Percentiles rank a stretch among this genome's conserved stretches.
Evolutionary conservation across 1,284 basidiomycete genomes (phyloP).

Genomic region (Ganoderma sinense): DNA sequence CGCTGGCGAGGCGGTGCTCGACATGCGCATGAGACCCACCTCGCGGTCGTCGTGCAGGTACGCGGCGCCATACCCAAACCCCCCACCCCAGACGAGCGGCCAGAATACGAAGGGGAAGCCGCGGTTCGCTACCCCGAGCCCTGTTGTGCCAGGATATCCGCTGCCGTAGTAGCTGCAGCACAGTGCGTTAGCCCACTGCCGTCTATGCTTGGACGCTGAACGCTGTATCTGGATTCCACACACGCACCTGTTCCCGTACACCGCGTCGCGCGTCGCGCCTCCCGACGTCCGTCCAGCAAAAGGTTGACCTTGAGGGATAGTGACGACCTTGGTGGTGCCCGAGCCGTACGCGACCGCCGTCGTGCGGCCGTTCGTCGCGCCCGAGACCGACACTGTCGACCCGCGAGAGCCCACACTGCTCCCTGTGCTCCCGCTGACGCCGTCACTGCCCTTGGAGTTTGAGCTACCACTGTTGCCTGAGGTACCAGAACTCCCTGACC

Average conservation of each 20-base stretch:
- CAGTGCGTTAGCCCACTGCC: neutral
- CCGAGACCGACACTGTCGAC: slow-evolving; percentile 37
- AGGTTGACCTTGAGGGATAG: slow-evolving; percentile 48
- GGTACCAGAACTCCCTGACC: slow-evolving; percentile 14
- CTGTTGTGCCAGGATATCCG: slow-evolving; percentile 57
- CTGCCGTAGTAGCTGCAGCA: slow-evolving; percentile 58
- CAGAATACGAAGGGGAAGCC: slow-evolving; percentile 67
- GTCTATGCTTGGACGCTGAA: too few species aligned
- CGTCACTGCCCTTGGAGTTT: slow-evolving; percentile 17
- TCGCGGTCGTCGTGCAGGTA: slow-evolving; percentile 53
- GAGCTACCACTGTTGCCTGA: slow-evolving; percentile 31
- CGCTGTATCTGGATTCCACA: too few species aligned
- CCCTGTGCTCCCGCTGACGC: slow-evolving; percentile 32
- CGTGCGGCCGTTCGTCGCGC: slow-evolving; percentile 36
- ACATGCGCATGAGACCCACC: slow-evolving; percentile 32
- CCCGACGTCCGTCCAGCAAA: slow-evolving; percentile 53
- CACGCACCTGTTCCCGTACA: slow-evolving; percentile 52
- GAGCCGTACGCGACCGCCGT: slow-evolving; percentile 45
- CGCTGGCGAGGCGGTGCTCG: neutral
- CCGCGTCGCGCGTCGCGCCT: slow-evolving; percentile 47
- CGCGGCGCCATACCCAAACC: slow-evolving; percentile 41
- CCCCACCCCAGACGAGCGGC: slow-evolving; percentile 61
- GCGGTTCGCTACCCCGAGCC: slow-evolving; percentile 51
- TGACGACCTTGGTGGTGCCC: slow-evolving; percentile 43
- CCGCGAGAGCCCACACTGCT: slow-evolving; percentile 34